These are phyloP conservation scores for Fraxinus albicans DNA, from an alignment of 305 asterid species.

Conservation along the genomic window DNA sequence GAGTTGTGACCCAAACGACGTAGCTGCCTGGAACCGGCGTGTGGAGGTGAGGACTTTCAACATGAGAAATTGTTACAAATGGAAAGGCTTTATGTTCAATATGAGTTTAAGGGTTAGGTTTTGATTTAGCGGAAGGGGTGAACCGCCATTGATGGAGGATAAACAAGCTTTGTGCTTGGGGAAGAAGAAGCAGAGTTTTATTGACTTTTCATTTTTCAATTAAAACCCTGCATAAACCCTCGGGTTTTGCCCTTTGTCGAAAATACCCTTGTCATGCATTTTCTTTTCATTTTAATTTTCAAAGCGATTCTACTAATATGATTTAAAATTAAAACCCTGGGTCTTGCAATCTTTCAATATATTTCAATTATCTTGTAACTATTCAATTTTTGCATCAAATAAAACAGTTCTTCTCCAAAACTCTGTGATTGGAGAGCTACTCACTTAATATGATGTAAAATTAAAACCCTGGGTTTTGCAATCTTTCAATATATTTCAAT, in stretches of 20 bases:
- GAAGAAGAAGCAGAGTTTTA: not conserved
- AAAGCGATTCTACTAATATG: too few species aligned
- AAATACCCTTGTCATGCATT: constrained; percentile 12
- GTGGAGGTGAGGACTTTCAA: constrained; percentile 66
- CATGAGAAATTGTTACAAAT: constrained; percentile 38
- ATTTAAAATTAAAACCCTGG: too few species aligned
- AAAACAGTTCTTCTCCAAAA: too few species aligned
- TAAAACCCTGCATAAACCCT: constrained; percentile 46
- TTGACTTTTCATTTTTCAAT: not conserved
- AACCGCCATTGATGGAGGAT: constrained; percentile 43
- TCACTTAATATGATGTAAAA: too few species aligned
- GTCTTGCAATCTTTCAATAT: too few species aligned
- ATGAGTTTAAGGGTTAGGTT: constrained; percentile 4
- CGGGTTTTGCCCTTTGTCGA: constrained; percentile 4
- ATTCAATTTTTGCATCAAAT: too few species aligned
- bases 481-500: too few species aligned
- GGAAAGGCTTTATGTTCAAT: not conserved
- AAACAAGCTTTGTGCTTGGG: constrained; percentile 32
- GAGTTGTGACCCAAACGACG: constrained; percentile 39
- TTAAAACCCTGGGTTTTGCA: too few species aligned
- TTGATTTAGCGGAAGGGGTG: constrained; percentile 17
- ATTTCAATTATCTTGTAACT: too few species aligned
- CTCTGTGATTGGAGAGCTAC: too few species aligned
- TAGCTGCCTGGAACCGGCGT: constrained; percentile 42
- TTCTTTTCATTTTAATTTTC: too few species aligned